A percentile compares a stretch with the other conserved stretches of the same genome.
phyloP scores from a whole-genome alignment of 1,284 basidiomycete species.

The Ceratobasidium sp. region DNA sequence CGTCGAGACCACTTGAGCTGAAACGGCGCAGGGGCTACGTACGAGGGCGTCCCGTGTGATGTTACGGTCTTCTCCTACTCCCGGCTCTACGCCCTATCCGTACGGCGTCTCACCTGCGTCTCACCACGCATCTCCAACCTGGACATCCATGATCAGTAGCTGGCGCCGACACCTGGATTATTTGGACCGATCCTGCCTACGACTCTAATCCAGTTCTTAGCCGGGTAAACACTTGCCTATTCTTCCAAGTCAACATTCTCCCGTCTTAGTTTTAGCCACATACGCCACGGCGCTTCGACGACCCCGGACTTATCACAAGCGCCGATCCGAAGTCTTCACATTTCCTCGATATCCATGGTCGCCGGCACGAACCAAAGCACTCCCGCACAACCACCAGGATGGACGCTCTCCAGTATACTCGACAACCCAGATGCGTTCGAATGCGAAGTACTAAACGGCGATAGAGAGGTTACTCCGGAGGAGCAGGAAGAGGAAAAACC shows the following conservation, averaged over 20 bases:
- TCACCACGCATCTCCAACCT: neutral
- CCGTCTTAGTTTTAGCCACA: too few relatives aligned
- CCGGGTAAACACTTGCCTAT: neutral
- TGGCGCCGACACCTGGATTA: neutral
- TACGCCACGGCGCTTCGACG: too few relatives aligned
- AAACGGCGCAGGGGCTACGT: neutral
- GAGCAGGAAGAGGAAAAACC: conserved; percentile 50
- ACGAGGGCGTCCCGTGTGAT: neutral
- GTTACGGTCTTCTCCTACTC: neutral
- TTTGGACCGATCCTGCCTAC: neutral
- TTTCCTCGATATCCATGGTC: too few relatives aligned
- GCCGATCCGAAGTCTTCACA: too few relatives aligned
- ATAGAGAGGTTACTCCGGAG: neutral
- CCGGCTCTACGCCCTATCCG: neutral
- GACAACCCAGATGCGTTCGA: conserved; percentile 41
- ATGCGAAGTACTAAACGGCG: neutral
- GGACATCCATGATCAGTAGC: neutral
- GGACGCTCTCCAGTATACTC: conserved; percentile 35
- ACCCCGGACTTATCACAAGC: too few relatives aligned
- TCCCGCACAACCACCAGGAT: neutral
- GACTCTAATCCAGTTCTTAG: neutral
- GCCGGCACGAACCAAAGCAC: conserved; percentile 7
- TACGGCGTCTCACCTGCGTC: neutral
- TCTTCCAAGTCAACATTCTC: neutral
- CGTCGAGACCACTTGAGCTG: neutral